Conservation (phyloP, 2,329 filamentous ascomycete genomes). For the Verticillium zaregamsianum region DNA sequence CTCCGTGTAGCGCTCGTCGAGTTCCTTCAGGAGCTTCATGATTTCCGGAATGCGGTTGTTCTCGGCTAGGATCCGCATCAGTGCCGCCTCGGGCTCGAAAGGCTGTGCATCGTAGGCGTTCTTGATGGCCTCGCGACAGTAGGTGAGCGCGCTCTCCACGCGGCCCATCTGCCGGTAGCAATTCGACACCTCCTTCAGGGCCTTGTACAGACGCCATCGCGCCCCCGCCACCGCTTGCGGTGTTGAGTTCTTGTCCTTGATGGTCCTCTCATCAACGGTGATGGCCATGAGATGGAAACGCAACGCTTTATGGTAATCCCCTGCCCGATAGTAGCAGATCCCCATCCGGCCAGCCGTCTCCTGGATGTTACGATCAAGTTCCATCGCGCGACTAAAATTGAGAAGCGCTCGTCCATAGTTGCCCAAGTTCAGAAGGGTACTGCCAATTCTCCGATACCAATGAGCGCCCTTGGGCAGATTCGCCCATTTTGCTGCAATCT, state of each 20-base stretch:
- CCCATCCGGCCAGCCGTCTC: slow-evolving; percentile 36
- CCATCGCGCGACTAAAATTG: slow-evolving; percentile 31
- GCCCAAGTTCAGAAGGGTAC: slow-evolving; percentile 32
- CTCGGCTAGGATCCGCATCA: slow-evolving; percentile 29
- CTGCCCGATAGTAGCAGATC: slow-evolving; percentile 31
- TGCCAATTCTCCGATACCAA: slow-evolving; percentile 34
- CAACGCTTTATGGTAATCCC: slow-evolving; percentile 29
- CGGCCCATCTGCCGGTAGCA: slow-evolving; percentile 29
- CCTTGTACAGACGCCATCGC: slow-evolving; percentile 36
- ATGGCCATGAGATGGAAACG: slow-evolving; percentile 31
- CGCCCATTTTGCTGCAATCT: slow-evolving; percentile 31
- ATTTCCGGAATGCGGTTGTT: slow-evolving; percentile 31
- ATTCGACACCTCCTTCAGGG: slow-evolving; percentile 31
- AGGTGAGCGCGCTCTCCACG: slow-evolving; percentile 25
- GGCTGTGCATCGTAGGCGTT: slow-evolving; percentile 21
- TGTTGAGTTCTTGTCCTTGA: slow-evolving; percentile 18
- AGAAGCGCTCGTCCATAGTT: slow-evolving; percentile 28
- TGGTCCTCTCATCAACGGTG: slow-evolving; percentile 24
- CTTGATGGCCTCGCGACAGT: slow-evolving; percentile 31
- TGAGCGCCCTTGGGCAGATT: slow-evolving; percentile 27
- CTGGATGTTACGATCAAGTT: slow-evolving; percentile 30
- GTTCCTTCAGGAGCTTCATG: slow-evolving; percentile 27
- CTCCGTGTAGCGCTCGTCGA: slow-evolving; percentile 22
- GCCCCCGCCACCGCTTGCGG: slow-evolving; percentile 19
- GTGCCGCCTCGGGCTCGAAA: slow-evolving; percentile 32